A percentile compares a stretch with the other conserved stretches of the same genome.
These are phyloP conservation scores for Bolboschoenus planiculmis DNA, from an alignment of 176 grass and related monocot genomes.

Conservation along the genomic window DNA sequence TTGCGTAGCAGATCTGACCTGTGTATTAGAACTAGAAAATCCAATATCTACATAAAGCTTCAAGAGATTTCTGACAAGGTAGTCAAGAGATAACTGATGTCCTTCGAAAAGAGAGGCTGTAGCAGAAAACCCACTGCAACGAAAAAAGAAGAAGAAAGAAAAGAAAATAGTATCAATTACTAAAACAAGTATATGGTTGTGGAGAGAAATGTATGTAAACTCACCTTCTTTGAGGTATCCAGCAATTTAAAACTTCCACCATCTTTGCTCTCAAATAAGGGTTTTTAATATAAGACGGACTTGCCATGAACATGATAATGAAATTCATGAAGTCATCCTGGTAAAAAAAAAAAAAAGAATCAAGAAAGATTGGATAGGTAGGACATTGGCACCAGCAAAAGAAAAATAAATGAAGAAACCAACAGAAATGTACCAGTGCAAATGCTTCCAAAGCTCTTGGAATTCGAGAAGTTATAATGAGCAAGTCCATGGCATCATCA, in stretches of 20 bases:
- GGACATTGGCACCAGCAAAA: neutral
- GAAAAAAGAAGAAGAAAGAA: conserved; percentile 17
- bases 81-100: conserved; percentile 73
- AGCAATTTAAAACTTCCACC: conserved; percentile 98
- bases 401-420: neutral
- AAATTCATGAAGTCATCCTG: conserved; percentile 98
- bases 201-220: neutral
- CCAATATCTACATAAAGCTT: conserved; percentile 99
- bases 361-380: neutral
- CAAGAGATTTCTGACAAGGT: conserved; percentile 91
- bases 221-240: conserved; percentile 86
- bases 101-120: conserved; percentile 88
- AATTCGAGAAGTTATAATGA: conserved; percentile 89
- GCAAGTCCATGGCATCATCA: conserved; percentile 97
- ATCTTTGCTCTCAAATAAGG: conserved; percentile 97
- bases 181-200: conserved; percentile 11
- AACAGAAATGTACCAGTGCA: conserved; percentile 43
- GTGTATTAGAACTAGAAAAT: conserved; percentile 95
- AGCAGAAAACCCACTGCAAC: conserved; percentile 51
- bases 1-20: conserved; percentile 37
- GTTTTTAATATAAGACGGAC: conserved; percentile 86
- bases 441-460: conserved; percentile 82
- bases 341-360: conserved; percentile 9
- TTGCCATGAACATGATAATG: conserved; percentile 98
- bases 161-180: neutral